Conservation (phyloP, 768 basidiomycete genomes). For the Russula olivacea region DNA sequence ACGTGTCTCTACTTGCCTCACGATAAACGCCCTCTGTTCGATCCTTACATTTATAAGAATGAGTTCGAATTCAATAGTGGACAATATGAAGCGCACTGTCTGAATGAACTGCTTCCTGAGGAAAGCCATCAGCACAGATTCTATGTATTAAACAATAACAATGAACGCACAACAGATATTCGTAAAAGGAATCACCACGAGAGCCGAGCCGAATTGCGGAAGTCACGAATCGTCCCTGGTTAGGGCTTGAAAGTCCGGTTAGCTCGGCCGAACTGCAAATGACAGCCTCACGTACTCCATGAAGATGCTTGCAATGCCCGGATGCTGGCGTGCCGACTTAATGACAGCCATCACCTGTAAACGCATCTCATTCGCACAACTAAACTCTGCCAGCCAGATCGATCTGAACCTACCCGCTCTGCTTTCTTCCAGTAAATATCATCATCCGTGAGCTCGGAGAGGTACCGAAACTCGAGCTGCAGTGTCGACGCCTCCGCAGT, state of each 20-base stretch:
- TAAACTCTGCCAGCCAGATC: neutral
- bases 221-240: constrained; percentile 48
- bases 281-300: constrained; percentile 48
- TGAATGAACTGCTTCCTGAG: constrained; percentile 71
- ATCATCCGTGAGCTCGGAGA: constrained; percentile 73
- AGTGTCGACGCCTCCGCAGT: constrained; percentile 86
- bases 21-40: constrained; percentile 70
- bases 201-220: constrained; percentile 86
- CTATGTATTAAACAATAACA: constrained; percentile 9
- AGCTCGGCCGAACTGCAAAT: neutral
- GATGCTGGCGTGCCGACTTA: constrained; percentile 51
- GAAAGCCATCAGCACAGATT: constrained; percentile 16
- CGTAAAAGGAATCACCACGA: constrained; percentile 90
- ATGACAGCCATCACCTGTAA: constrained; percentile 64
- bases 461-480: constrained; percentile 86
- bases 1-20: constrained; percentile 42
- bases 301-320: constrained; percentile 80
- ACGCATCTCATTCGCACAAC: neutral
- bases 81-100: constrained; percentile 37
- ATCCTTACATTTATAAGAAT: constrained; percentile 41
- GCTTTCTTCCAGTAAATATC: constrained; percentile 75
- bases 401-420: constrained; percentile 49
- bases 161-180: constrained; percentile 67
- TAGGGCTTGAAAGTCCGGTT: constrained; percentile 34
- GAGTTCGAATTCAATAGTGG: neutral